Base-by-base conservation (phyloP, 2,329 filamentous ascomycete genomes). In the Dactylonectria estremocensis region DNA sequence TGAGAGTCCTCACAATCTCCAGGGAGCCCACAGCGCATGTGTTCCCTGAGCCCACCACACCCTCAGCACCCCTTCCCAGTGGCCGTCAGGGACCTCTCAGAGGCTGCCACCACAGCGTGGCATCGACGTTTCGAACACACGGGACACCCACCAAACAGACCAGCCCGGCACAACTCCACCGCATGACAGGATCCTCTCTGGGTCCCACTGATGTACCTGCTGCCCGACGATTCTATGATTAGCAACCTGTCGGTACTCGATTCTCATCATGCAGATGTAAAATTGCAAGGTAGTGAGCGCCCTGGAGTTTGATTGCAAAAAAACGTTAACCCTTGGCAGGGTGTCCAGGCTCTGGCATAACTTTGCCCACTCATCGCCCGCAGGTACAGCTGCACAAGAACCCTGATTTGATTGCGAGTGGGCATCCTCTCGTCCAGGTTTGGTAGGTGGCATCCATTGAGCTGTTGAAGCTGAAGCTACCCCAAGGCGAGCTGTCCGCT, bases 181-280 rank as follows among this genome's bases (percentile, higher is more conserved):
- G 20, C 35, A n/a, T 2, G 11, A 5, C n/a, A 53, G 50, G 58
- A 62, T 66, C 58, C 58, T 48, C 52, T 43, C 18, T 24, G 49
- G 43, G 64, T 62, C 14, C 64, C 64, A 49, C 53, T 50, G 58
- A 58, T 61, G 64, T 66, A 61, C 64, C 53, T 58, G 35, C 43
- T 53, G 58, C 53, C 40, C 48, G 53, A 33, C 28, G 22, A 49
- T 57, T 18, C 57, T 48, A 40, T 61, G 52, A 56, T 58, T 62
- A 62, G 64, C 58, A 54, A 66, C 64, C 57, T 58, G 64, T 46
- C 58, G 58, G 64, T 66, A 66, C 58, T 61, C 35, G 24, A 45
- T 45, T 58, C 52, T 48, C 58, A 66, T 66, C 64, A 66, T 62
- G 58, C 64, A 54, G 10, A 24, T 49, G 40, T 61, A 58, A 66